Conservation (phyloP, 805 yeast genomes). For the Pichia eremophila region DNA sequence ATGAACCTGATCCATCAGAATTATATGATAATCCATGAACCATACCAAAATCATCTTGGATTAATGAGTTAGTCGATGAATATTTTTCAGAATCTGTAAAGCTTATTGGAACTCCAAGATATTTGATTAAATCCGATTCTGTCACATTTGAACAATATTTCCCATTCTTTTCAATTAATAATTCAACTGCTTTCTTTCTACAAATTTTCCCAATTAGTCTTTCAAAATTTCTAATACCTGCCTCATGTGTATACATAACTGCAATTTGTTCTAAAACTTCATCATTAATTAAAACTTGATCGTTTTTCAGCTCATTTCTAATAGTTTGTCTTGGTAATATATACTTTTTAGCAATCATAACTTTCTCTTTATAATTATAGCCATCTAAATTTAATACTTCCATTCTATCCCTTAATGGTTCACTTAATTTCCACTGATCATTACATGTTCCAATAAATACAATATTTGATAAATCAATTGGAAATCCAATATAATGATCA, state of each 20-base stretch:
- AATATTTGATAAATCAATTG: constrained; percentile 73
- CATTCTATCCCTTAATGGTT: constrained; percentile 76
- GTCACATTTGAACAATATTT: constrained; percentile 34
- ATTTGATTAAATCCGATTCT: constrained; percentile 50
- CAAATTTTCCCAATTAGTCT: constrained; percentile 68
- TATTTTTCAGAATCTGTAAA: constrained; percentile 27
- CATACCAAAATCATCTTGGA: constrained; percentile 53
- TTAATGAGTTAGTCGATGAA: constrained; percentile 33
- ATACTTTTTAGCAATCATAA: constrained; percentile 57
- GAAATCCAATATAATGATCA: constrained; percentile 82
- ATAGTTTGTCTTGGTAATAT: constrained; percentile 67
- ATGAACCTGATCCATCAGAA: constrained; percentile 79
- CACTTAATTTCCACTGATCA: constrained; percentile 57
- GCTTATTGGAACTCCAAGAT: constrained; percentile 50
- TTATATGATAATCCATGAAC: constrained; percentile 86
- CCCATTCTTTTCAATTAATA: constrained; percentile 28
- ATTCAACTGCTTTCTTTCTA: constrained; percentile 74
- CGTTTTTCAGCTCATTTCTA: constrained; percentile 50
- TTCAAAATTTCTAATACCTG: constrained; percentile 79
- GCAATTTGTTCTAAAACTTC: constrained; percentile 55
- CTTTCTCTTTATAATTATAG: constrained; percentile 70
- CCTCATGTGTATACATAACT: constrained; percentile 66
- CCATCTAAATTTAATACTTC: constrained; percentile 74
- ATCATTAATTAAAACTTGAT: constrained; percentile 37
- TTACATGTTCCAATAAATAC: constrained; percentile 83